Percentiles rank a stretch among this genome's conserved stretches.
phyloP scores from a whole-genome alignment of 163 green algal genomes.

The Prototheca wickerhamii region DNA sequence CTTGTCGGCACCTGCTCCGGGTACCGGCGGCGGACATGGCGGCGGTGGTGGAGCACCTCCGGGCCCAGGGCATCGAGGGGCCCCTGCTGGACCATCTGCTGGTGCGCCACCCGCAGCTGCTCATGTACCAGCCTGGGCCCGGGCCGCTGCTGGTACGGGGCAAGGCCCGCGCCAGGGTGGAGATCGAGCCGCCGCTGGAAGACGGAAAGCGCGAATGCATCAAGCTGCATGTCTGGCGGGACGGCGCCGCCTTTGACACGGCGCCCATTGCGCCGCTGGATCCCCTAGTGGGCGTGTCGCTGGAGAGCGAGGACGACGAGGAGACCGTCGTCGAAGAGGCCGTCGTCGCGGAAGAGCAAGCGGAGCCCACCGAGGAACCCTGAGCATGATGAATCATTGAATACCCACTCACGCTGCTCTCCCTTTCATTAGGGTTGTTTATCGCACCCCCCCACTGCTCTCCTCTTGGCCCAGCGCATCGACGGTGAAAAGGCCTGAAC shows the following conservation, averaged over 20 bases:
- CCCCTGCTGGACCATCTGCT: conserved; percentile 16
- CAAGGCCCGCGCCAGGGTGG: too few relatives aligned
- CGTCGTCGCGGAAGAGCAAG: neutral
- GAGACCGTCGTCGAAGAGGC: neutral
- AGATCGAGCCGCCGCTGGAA: too few relatives aligned
- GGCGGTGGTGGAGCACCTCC: conserved; percentile 20
- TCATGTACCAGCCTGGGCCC: conserved; percentile 24
- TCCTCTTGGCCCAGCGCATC: too few relatives aligned
- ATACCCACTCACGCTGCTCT: too few relatives aligned
- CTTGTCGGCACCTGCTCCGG: conserved; percentile 22
- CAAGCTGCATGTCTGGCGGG: conserved; percentile 30
- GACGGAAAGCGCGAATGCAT: too few relatives aligned
- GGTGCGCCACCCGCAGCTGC: conserved; percentile 18
- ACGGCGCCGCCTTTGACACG: conserved; percentile 24
- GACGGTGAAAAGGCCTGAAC: too few relatives aligned
- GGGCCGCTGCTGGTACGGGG: too few relatives aligned
- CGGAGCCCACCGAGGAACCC: too few relatives aligned
- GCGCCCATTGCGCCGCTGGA: conserved; percentile 21
- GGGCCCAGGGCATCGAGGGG: conserved; percentile 16
- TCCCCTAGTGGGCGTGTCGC: neutral
- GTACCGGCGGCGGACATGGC: conserved; percentile 6
- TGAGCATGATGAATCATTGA: too few relatives aligned
- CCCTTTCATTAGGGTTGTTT: too few relatives aligned
- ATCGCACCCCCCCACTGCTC: too few relatives aligned
- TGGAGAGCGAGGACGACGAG: neutral